Evolutionary conservation across 2,329 filamentous ascomycete genomes (phyloP), one percentile per base, ranked within the genome.

Genomic region (Emericellopsis cladophorae): DNA sequence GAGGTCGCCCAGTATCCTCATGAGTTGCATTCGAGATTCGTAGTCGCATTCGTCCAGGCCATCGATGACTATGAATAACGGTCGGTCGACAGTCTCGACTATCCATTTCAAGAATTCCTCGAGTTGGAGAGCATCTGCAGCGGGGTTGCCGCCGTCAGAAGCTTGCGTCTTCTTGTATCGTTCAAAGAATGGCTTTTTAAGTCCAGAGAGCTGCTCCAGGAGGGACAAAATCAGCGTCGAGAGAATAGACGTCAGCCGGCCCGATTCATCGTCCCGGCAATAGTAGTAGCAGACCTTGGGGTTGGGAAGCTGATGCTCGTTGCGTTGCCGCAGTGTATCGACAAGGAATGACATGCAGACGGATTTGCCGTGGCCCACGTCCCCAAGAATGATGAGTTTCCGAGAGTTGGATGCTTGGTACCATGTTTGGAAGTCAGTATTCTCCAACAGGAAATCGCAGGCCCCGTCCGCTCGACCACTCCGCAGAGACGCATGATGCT

Each of bases 241-340:
- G 8, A 39, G 11, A 22, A 42, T 32, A 10, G 34, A 14, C 15
- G 21, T 18, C 15, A 22, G 15, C 11, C 38, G 43, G n/a, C 48
- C 49, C 26, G 48, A 53, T 34, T 49, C 46, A 26, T 49, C 42
- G 36, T 51, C 42, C 26, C 41, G 48, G 40, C 52, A 56, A 44
- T 56, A 57, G 43, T 54, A 49, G 42, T 50, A 54, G 45, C 49
- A 54, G 34, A 55, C 34, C 37, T 51, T 53, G 33, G 51, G 45
- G 33, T 42, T 40, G 16, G 48, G 44, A 14, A 46, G 23, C 37
- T 41, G 42, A 11, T 43, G 39, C 41, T 42, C 37, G 35, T 29
- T 45, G 34, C 44, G 36, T 41, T 40, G 42, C 16, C 40, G 31
- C 18, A 50, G 43, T 41, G 40, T 33, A 31, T 49, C 45, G 18